Evolutionary conservation across 2,329 filamentous ascomycete species (phyloP).

Genomic region (Ceratocystis harringtonii): DNA sequence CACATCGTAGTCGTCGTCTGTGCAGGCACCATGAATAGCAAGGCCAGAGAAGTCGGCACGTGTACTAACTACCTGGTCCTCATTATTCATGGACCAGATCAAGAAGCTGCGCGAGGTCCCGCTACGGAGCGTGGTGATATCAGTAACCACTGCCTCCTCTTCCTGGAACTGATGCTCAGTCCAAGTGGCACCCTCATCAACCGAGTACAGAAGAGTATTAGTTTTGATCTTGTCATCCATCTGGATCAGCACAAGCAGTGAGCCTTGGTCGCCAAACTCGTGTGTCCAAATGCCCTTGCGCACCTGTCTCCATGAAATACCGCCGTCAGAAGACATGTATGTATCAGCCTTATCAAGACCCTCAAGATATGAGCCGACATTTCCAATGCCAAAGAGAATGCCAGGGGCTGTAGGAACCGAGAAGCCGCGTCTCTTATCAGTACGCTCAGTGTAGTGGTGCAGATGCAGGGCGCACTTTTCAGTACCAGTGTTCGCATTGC

Average conservation of each 20-base stretch:
- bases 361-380: conserved; percentile 60
- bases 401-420: conserved; percentile 80
- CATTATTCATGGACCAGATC: conserved; percentile 56
- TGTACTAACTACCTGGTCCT: conserved; percentile 50
- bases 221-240: conserved; percentile 53
- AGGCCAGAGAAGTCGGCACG: conserved; percentile 83
- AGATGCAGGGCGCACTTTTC: conserved; percentile 75
- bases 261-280: conserved; percentile 92
- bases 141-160: conserved; percentile 54
- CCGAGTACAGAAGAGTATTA: conserved; percentile 56
- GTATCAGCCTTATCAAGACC: conserved; percentile 63
- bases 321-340: conserved; percentile 84
- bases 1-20: conserved; percentile 59
- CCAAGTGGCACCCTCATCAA: conserved; percentile 74
- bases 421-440: conserved; percentile 68
- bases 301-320: conserved; percentile 69
- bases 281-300: conserved; percentile 83
- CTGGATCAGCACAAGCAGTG: conserved; percentile 76
- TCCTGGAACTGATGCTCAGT: conserved; percentile 56
- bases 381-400: conserved; percentile 80
- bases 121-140: conserved; percentile 77
- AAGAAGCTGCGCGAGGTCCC: conserved; percentile 86
- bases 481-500: conserved; percentile 42
- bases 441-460: conserved; percentile 87
- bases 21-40: conserved; percentile 51